phyloP scores from a whole-genome alignment of 257 asterid species.

The Fraxinus excelsior region DNA sequence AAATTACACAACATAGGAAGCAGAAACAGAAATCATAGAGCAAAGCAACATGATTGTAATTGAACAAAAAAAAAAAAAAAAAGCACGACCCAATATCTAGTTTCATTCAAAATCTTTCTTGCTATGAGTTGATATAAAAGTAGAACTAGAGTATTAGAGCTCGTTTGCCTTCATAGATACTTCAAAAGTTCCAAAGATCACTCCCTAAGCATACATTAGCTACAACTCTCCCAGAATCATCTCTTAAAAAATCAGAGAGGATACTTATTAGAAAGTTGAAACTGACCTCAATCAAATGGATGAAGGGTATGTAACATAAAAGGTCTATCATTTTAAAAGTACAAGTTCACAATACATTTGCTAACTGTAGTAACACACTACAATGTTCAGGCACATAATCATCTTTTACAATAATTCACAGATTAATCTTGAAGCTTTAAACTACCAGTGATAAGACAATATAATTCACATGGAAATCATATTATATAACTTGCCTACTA shows the following conservation, averaged over 20 bases:
- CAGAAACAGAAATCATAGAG: slow-evolving; percentile 2
- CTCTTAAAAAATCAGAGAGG: not conserved
- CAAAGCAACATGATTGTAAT: slow-evolving; percentile 11
- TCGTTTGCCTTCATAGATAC: not conserved
- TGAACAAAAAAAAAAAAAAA: not conserved
- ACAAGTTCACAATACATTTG: not conserved
- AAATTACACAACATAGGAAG: slow-evolving; percentile 11
- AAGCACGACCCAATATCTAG: not conserved
- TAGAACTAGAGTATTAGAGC: not conserved
- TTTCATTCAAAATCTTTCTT: not conserved
- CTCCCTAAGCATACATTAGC: not conserved
- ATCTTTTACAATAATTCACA: not conserved
- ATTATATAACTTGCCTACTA: not conserved
- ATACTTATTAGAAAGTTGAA: not conserved
- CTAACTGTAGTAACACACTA: not conserved
- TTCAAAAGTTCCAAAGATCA: not conserved
- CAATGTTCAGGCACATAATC: not conserved
- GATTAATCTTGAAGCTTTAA: not conserved
- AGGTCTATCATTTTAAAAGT: not conserved
- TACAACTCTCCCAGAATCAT: not conserved
- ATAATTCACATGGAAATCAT: not conserved
- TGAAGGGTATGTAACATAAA: not conserved
- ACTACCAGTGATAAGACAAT: not conserved
- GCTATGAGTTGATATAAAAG: not conserved
- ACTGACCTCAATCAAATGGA: not conserved